Evolutionary conservation across 768 basidiomycete genomes (phyloP).

Genomic region (Leccinum longicurvipes): DNA sequence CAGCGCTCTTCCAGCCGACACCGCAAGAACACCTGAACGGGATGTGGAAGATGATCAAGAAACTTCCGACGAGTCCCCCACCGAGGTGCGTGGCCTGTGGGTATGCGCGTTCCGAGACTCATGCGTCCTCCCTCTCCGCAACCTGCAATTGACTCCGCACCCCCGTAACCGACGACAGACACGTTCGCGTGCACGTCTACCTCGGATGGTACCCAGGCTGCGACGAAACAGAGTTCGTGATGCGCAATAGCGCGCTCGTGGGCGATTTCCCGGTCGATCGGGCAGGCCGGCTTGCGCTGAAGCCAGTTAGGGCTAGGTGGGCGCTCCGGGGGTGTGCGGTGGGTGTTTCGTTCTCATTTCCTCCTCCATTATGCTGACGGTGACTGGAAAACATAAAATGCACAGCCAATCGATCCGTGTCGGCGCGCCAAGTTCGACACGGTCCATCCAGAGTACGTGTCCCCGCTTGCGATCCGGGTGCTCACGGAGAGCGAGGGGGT

Average conservation of each 20-base stretch:
- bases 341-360: not conserved
- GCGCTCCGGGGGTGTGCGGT: conserved; percentile 24
- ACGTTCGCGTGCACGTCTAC: conserved; percentile 33
- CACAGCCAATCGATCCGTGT: conserved; percentile 22
- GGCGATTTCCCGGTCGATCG: conserved; percentile 26
- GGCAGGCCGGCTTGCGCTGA: conserved; percentile 18
- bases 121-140: not conserved
- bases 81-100: conserved; percentile 7
- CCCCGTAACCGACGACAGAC: conserved; percentile 9
- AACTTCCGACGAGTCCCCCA: conserved; percentile 16
- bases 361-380: not conserved
- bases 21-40: conserved; percentile 22
- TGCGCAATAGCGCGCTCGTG: conserved; percentile 25
- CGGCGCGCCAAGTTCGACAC: conserved; percentile 19
- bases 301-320: conserved; percentile 21
- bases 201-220: conserved; percentile 27
- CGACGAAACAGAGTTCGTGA: conserved; percentile 29
- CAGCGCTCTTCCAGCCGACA: conserved; percentile 7
- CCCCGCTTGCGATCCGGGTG: conserved; percentile 24
- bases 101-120: not conserved
- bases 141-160: not conserved
- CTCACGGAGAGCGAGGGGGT: conserved; percentile 26
- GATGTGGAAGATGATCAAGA: conserved; percentile 23
- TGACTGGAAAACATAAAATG: not conserved
- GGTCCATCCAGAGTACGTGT: conserved; percentile 23